Evolutionary conservation across 257 asterid species (phyloP).

Genomic region (Solanum dulcamara): DNA sequence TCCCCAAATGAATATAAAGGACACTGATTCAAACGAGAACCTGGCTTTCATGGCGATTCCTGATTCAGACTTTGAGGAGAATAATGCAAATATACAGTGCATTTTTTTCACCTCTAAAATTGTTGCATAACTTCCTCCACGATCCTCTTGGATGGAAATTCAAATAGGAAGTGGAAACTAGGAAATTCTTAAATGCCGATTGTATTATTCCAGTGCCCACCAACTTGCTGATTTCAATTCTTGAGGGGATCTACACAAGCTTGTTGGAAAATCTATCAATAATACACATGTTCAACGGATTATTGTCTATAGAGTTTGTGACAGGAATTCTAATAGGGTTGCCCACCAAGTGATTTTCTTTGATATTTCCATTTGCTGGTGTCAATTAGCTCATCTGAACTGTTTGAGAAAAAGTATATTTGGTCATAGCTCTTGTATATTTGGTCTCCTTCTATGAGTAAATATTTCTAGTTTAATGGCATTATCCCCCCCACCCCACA

Average conservation of each 20-base stretch:
- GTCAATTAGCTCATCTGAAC: not conserved
- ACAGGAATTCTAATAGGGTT: not conserved
- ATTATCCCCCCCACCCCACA: not conserved
- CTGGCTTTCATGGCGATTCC: too few relatives aligned
- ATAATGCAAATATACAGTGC: not conserved
- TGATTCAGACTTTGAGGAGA: too few relatives aligned
- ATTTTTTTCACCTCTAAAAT: not conserved
- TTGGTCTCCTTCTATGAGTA: not conserved
- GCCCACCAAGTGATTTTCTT: not conserved
- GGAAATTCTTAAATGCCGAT: not conserved
- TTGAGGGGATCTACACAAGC: not conserved
- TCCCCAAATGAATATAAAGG: too few relatives aligned
- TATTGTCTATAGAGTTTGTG: not conserved
- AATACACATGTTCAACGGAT: not conserved
- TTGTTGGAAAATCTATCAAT: not conserved
- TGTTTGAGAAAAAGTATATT: not conserved
- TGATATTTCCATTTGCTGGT: not conserved
- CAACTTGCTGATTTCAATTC: not conserved
- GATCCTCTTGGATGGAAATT: not conserved
- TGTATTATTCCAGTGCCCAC: not conserved
- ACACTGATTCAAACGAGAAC: too few relatives aligned
- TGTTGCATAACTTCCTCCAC: not conserved
- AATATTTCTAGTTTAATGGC: not conserved
- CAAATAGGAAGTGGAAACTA: not conserved
- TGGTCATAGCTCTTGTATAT: not conserved